Conservation (phyloP, 371 early-diverging fungal species). For the Fennellomyces sp. region DNA sequence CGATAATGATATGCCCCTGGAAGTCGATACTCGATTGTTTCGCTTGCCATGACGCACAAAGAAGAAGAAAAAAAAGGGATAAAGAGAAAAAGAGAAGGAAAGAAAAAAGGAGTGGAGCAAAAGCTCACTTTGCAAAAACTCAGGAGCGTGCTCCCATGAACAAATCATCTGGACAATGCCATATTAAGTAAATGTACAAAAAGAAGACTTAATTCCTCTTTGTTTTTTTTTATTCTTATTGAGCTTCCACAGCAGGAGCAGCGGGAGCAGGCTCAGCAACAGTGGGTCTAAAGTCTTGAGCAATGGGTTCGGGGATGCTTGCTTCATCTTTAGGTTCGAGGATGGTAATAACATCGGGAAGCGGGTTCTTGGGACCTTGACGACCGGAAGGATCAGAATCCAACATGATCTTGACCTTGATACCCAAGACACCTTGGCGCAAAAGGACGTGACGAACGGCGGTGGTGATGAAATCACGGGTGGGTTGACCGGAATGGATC, state of each 20-base stretch:
- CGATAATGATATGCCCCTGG: constrained; percentile 1
- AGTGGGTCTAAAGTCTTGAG: constrained; percentile 71
- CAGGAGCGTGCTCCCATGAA: background rate
- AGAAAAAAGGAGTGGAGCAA: background rate
- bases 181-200: constrained; percentile 4
- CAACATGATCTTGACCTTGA: constrained; percentile 99
- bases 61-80: background rate
- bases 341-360: constrained; percentile 98
- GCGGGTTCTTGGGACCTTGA: constrained; percentile 94
- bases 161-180: background rate
- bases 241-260: constrained; percentile 45
- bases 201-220: constrained; percentile 1
- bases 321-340: constrained; percentile 90
- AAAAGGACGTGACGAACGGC: constrained; percentile 98
- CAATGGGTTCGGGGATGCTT: constrained; percentile 72
- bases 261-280: constrained; percentile 55
- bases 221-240: constrained; percentile 13
- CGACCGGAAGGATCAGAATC: constrained; percentile 97
- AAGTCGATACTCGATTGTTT: constrained; percentile 7
- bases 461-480: constrained; percentile 96
- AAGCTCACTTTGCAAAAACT: background rate
- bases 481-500: constrained; percentile 99
- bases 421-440: constrained; percentile 99
- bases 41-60: background rate
- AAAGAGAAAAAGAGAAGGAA: background rate